phyloP scores from a whole-genome alignment of 75 land plant species.

The Cunninghamia lanceolata region DNA sequence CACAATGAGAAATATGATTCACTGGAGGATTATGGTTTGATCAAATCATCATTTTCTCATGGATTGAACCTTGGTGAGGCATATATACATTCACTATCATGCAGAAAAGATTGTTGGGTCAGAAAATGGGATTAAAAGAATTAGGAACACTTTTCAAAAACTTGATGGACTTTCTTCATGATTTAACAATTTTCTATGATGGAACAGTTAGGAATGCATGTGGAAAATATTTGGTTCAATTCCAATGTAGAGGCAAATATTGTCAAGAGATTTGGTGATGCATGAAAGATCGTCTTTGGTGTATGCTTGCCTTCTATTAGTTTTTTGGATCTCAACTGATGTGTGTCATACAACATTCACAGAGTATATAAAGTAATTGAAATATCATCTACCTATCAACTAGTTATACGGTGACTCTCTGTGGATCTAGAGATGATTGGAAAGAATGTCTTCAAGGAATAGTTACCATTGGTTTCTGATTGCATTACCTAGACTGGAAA shows the following conservation, averaged over 20 bases:
- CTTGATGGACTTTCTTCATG: slow-evolving; percentile 84
- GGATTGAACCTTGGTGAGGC: slow-evolving; percentile 78
- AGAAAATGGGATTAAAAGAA: slow-evolving; percentile 71
- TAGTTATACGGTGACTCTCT: slow-evolving; percentile 63
- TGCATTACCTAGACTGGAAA: slow-evolving; percentile 76
- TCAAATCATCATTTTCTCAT: slow-evolving; percentile 59
- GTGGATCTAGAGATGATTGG: slow-evolving; percentile 50
- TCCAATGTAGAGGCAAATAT: too few relatives aligned
- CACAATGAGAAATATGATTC: slow-evolving; percentile 21
- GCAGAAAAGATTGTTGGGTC: slow-evolving; percentile 61
- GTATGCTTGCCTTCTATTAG: slow-evolving; percentile 68
- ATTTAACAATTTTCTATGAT: slow-evolving; percentile 78
- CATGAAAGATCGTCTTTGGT: slow-evolving; percentile 66
- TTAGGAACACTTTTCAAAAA: slow-evolving; percentile 84
- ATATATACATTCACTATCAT: slow-evolving; percentile 66
- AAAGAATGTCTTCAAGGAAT: slow-evolving; percentile 59
- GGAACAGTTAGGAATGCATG: slow-evolving; percentile 76
- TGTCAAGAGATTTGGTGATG: slow-evolving; percentile 49
- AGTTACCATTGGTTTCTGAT: slow-evolving; percentile 67
- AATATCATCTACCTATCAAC: slow-evolving; percentile 70
- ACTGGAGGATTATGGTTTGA: slow-evolving; percentile 53
- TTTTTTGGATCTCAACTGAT: slow-evolving; percentile 59
- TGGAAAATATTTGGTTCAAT: slow-evolving; percentile 60
- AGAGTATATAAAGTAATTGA: slow-evolving; percentile 67
- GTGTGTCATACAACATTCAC: slow-evolving; percentile 75